Conservation (phyloP, 176 grass and related monocot species). For the Calamus simplicifolius region DNA sequence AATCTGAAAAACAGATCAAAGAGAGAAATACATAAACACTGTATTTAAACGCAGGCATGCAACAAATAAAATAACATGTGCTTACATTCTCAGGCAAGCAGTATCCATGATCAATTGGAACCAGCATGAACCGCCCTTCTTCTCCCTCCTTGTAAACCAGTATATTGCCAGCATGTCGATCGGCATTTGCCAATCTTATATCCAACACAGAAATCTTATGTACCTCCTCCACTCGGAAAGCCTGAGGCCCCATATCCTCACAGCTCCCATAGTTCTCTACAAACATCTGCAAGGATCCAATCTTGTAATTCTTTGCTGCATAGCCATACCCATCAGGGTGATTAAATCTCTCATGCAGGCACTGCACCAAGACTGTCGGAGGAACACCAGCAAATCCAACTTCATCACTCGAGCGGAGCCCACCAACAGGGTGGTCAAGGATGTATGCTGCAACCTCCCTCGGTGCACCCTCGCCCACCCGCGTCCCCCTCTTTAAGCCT, state of each 20-base stretch:
- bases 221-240: constrained; percentile 7
- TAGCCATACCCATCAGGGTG: neutral
- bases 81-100: constrained; percentile 16
- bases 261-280: constrained; percentile 12
- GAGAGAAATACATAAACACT: neutral
- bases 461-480: constrained; percentile 5
- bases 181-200: constrained; percentile 11
- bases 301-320: neutral
- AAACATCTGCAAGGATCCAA: constrained; percentile 14
- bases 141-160: constrained; percentile 6
- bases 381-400: constrained; percentile 9
- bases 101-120: constrained; percentile 15
- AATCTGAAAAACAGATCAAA: neutral
- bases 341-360: neutral
- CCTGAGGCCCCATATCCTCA: constrained; percentile 8
- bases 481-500: constrained; percentile 10
- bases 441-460: constrained; percentile 14
- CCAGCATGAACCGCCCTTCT: neutral
- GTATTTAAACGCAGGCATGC: too few relatives aligned
- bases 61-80: neutral
- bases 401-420: neutral
- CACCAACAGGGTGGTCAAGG: constrained; percentile 5
- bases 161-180: constrained; percentile 17
- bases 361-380: constrained; percentile 3
- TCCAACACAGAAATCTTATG: constrained; percentile 11